Conservation (phyloP, 768 basidiomycete genomes). For the Clathrus columnatus region DNA sequence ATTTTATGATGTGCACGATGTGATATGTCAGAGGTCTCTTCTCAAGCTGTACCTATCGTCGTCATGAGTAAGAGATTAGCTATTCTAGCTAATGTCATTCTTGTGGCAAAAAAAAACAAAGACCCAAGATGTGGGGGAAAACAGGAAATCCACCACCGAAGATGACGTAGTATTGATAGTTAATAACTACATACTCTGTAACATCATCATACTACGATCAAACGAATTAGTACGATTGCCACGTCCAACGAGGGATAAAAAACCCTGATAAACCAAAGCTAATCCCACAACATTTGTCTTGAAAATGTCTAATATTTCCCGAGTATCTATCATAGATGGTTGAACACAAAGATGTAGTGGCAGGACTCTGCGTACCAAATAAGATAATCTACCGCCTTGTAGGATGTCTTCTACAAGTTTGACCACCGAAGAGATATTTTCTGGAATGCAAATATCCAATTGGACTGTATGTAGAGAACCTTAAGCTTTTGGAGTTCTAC, state of each 20-base stretch:
- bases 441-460: constrained; percentile 23
- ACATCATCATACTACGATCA: too few species aligned
- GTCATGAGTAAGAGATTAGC: too few species aligned
- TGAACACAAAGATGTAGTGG: constrained; percentile 24
- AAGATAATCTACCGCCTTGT: constrained; percentile 26
- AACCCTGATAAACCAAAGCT: constrained; percentile 23
- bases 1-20: too few species aligned
- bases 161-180: too few species aligned
- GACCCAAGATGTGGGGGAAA: too few species aligned
- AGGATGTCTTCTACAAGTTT: constrained; percentile 20
- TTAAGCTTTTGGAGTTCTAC: constrained; percentile 12
- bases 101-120: too few species aligned
- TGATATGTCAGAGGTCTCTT: too few species aligned
- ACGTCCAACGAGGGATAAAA: constrained; percentile 27
- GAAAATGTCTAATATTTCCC: constrained; percentile 19
- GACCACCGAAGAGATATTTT: constrained; percentile 20
- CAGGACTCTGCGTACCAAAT: constrained; percentile 33
- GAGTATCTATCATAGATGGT: constrained; percentile 19
- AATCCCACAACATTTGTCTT: constrained; percentile 28
- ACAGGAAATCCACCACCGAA: too few species aligned
- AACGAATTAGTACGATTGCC: too few species aligned
- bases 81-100: too few species aligned
- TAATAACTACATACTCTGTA: too few species aligned
- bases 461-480: constrained; percentile 23
- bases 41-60: too few species aligned